Percentiles rank a stretch among this genome's conserved stretches.
These are phyloP conservation scores for Aspergillus terreus DNA, from an alignment of 2,329 filamentous ascomycete species.

Conservation along the genomic window DNA sequence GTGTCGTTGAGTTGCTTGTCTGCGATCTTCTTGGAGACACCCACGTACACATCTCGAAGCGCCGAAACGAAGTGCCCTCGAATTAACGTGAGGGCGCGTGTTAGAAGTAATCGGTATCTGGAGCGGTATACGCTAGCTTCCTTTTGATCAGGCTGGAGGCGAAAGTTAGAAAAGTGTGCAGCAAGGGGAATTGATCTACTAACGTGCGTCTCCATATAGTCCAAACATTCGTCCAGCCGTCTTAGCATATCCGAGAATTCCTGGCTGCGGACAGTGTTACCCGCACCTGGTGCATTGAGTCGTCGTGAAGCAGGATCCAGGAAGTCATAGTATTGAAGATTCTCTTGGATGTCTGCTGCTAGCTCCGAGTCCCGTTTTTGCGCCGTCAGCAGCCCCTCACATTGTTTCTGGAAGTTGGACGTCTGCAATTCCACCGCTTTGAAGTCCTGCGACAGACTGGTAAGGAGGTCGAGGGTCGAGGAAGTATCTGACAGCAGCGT, in stretches of 20 bases:
- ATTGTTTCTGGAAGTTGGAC: conserved; percentile 87
- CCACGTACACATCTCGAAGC: conserved; percentile 60
- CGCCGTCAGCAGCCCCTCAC: conserved; percentile 79
- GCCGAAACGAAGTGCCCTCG: conserved; percentile 63
- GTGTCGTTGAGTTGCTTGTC: conserved; percentile 68
- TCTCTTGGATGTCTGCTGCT: conserved; percentile 79
- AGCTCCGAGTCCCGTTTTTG: conserved; percentile 75
- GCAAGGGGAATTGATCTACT: conserved; percentile 23
- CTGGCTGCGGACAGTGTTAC: conserved; percentile 76
- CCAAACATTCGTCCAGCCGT: conserved; percentile 84
- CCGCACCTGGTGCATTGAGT: conserved; percentile 86
- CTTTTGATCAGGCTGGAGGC: conserved; percentile 67
- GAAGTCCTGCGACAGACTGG: conserved; percentile 80
- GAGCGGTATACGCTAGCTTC: conserved; percentile 86
- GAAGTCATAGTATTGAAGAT: conserved; percentile 92
- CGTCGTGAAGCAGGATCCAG: conserved; percentile 85
- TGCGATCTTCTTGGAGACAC: conserved; percentile 60
- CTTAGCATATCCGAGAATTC: conserved; percentile 85
- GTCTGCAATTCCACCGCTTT: conserved; percentile 84
- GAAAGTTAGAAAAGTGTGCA: conserved; percentile 11
- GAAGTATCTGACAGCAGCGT: conserved; percentile 74
- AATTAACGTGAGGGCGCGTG: conserved; percentile 63
- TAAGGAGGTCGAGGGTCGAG: conserved; percentile 69
- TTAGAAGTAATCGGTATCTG: conserved; percentile 78
- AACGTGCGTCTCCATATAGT: conserved; percentile 86